Evolutionary conservation across 306 rosid species (phyloP), one percentile per base, ranked within the genome.

Genomic region (Dalbergia oliveri): DNA sequence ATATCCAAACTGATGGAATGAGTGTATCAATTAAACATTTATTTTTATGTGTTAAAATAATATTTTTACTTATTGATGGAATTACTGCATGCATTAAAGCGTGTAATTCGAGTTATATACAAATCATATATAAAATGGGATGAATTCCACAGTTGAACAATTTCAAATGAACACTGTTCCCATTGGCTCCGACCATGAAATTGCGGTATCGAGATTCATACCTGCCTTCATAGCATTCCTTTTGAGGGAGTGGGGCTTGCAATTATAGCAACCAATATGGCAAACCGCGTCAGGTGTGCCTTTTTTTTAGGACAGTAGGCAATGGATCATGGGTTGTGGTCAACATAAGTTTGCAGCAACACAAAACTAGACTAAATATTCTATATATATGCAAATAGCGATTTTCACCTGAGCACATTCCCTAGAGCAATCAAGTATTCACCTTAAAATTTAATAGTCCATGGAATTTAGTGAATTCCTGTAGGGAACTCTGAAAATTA

Each of bases 161-260:
- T n/a, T 58, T 72, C 21, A 64, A 54, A 81, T 69, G 81, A 70
- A 83, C 81, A 81, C 14, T 88, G 90, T 84, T 84, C 81, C 84
- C 84, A 54, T 77, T 19, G 68, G 66, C 57, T 83, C 87, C 90
- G 83, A 83, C 89, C 88, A 87, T 72, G 79, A 83, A 85, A 64
- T 81, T 82, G 79, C 86, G 91, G 87, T 19, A 81, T 88, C 86
- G 90, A 85, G 87, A 88, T 83, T 69, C 89, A 85, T 85, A 72
- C 43, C 64, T 73, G 37, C 61, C 66, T 53, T 75, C 84, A 53
- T 34, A 16, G 59, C 81, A 62, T 66, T 85, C 76, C 83, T 72
- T 87, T 84, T 80, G 69, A 80, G 84, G 64, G 54, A 80, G 49
- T 66, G 73, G 76, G 35, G 34, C 70, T 59, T 62, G 37, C 72